Base-by-base conservation (phyloP, 768 basidiomycete species). In the Boletus subcaerulescens region DNA sequence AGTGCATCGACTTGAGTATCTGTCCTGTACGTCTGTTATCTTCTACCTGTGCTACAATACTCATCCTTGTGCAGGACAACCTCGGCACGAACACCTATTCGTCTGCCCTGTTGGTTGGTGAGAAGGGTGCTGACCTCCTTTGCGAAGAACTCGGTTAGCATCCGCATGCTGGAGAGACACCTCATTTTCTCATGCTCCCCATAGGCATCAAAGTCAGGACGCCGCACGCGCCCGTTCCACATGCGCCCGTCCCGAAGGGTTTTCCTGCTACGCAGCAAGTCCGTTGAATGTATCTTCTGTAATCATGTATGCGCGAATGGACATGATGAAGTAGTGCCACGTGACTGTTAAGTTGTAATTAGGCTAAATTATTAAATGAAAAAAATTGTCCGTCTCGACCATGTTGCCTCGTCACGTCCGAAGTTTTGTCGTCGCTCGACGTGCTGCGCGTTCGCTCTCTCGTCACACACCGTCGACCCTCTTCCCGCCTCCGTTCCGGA, bases 61-160 rank as follows among this genome's bases (percentile, higher is more conserved):
- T 58, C 45, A 57, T 36, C 40, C 20, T 12, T 29, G 39, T 50
- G n/a, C 51, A 84, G 82, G 85, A 85, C 60, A 87, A 87, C 70
- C 70, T 86, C 59, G 85, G 84, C 55, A 86, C 85, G 41, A 86
- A 86, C 75, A 87, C 85, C 6, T 86, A 87, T 73, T 86, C 84
- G 32, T 84, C 84, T 52, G 86, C 86, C 15, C 70, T 88, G 58
- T 66, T 86, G 32, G 82, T 86, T 38, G 85, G 86, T 31, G 85
- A 87, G 76, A 87, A 87, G 72, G 85, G 82, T 32, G 84, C 84
- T 14, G 72, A 76, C 59, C 66, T 88, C 41, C 65, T 88, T 39
- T 76, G 78, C 8, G 82, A 85, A 71, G 85, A 86, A 3, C 78
- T 88, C 44, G 85, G 84, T 84, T 60, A 51, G 76, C 55, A 43